phyloP scores from a whole-genome alignment of 495 filamentous ascomycete genomes.

The Podospora comata region DNA sequence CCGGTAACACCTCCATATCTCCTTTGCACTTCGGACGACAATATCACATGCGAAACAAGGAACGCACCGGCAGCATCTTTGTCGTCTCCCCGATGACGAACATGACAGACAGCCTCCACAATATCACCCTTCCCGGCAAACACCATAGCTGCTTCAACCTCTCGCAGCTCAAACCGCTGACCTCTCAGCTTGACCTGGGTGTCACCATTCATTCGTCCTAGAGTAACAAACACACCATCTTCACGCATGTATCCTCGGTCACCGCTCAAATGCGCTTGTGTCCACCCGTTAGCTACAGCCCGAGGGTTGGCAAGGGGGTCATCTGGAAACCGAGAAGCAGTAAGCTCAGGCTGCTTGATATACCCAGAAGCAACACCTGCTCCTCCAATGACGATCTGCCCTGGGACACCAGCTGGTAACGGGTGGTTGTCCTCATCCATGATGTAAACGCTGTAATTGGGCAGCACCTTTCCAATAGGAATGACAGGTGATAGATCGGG shows the following conservation, averaged over 20 bases:
- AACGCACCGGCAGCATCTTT: slow-evolving; percentile 22
- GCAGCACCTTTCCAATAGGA: slow-evolving; percentile 33
- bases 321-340: slow-evolving; percentile 11
- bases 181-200: slow-evolving; percentile 47
- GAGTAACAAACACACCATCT: slow-evolving; percentile 36
- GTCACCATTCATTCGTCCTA: slow-evolving; percentile 42
- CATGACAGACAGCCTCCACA: slow-evolving; percentile 10
- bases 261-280: slow-evolving; percentile 23
- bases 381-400: slow-evolving; percentile 46
- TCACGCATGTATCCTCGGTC: slow-evolving; percentile 21
- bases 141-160: slow-evolving; percentile 31
- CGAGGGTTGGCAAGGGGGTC: slow-evolving; percentile 10
- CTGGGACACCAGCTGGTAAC: slow-evolving; percentile 38
- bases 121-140: slow-evolving; percentile 16
- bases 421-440: slow-evolving; percentile 39
- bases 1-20: background rate
- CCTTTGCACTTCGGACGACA: background rate
- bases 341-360: slow-evolving; percentile 33
- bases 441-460: slow-evolving; percentile 44
- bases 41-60: slow-evolving; percentile 35
- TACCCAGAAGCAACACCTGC: slow-evolving; percentile 43
- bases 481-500: slow-evolving; percentile 7
- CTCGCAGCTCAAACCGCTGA: slow-evolving; percentile 45
- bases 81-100: slow-evolving; percentile 7
- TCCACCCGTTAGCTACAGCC: slow-evolving; percentile 19